phyloP scores from a whole-genome alignment of 768 basidiomycete species.

The Russula lepida region DNA sequence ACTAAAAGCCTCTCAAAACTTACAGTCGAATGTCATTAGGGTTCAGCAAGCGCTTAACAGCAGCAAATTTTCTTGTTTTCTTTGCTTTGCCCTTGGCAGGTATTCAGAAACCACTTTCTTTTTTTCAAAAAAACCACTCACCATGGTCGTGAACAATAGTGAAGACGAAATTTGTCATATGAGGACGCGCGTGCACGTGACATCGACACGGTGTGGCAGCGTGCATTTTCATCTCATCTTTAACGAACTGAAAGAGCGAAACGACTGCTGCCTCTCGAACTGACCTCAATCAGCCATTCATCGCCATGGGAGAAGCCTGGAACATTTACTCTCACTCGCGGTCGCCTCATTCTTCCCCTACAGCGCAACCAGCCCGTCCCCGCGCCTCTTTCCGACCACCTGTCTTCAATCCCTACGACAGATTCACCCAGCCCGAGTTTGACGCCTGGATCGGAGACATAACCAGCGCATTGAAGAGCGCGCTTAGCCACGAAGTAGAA shows the following conservation, averaged over 20 bases:
- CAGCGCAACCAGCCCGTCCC: not conserved
- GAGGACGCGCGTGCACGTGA: conserved; percentile 14
- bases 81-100: conserved; percentile 69
- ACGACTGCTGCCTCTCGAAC: not conserved
- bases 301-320: conserved; percentile 7
- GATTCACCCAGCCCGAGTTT: conserved; percentile 58
- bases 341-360: conserved; percentile 1
- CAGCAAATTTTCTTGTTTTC: conserved; percentile 91
- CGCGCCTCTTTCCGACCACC: conserved; percentile 35
- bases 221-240: not conserved
- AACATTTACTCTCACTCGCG: not conserved
- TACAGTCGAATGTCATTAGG: conserved; percentile 91
- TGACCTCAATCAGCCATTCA: not conserved
- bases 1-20: conserved; percentile 25
- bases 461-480: conserved; percentile 46
- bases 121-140: not conserved
- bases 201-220: conserved; percentile 1
- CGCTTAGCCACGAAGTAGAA: conserved; percentile 41
- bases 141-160: not conserved
- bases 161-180: not conserved
- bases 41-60: conserved; percentile 88
- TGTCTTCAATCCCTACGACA: conserved; percentile 64
- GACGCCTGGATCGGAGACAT: conserved; percentile 64
- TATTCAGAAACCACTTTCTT: too few species aligned
- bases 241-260: not conserved